phyloP scores from a whole-genome alignment of 192 early-diverging fungal genomes.

The Pilobolus umbonatus region DNA sequence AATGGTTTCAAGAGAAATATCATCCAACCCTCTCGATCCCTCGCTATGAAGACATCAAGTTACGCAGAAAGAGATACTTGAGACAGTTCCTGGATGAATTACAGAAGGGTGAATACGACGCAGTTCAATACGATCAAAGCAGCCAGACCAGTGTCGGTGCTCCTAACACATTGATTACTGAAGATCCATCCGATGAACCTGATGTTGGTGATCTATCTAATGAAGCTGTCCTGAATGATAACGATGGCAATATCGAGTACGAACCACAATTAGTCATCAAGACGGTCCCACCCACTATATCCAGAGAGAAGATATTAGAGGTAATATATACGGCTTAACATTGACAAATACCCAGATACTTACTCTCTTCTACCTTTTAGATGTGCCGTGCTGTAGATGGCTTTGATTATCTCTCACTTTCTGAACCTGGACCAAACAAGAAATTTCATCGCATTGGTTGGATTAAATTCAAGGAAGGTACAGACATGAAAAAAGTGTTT shows the following conservation, averaged over 20 bases:
- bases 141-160: neutral
- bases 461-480: constrained; percentile 82
- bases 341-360: neutral
- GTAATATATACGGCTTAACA: constrained; percentile 33
- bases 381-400: constrained; percentile 66
- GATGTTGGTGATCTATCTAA: constrained; percentile 19
- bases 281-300: constrained; percentile 66
- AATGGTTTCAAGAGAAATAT: constrained; percentile 94
- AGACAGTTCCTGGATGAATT: constrained; percentile 62
- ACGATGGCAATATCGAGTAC: constrained; percentile 12
- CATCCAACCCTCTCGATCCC: constrained; percentile 66
- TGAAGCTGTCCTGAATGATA: constrained; percentile 9
- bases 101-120: constrained; percentile 66
- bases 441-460: constrained; percentile 89
- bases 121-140: constrained; percentile 51
- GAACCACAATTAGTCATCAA: constrained; percentile 69
- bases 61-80: constrained; percentile 51
- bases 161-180: neutral
- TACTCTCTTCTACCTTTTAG: constrained; percentile 35
- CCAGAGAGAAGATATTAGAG: constrained; percentile 58
- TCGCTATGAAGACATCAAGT: constrained; percentile 46
- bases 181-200: neutral
- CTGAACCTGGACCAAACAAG: constrained; percentile 80
- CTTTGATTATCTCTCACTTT: constrained; percentile 78
- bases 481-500: constrained; percentile 72